These are phyloP conservation scores for Scutellaria galericulata DNA, from an alignment of 257 asterid genomes.

Conservation along the genomic window DNA sequence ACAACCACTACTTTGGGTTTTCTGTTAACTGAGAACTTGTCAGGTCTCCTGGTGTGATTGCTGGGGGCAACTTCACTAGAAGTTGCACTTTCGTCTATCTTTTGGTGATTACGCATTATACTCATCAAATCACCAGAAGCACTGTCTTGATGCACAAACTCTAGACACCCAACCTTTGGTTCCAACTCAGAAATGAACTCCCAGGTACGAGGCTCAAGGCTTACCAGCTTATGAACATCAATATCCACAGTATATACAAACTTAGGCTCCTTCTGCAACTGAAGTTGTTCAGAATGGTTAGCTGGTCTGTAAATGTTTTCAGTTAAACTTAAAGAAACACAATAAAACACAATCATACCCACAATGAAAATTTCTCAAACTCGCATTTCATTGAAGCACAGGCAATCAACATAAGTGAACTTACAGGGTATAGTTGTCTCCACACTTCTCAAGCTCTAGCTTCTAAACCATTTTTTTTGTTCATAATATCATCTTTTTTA, in stretches of 20 bases:
- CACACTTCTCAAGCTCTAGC: slow-evolving; percentile 10
- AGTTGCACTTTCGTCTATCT: slow-evolving; percentile 39
- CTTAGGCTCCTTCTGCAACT: slow-evolving; percentile 80
- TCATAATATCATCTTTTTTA: too few species aligned
- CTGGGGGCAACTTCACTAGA: slow-evolving; percentile 37
- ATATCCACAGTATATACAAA: slow-evolving; percentile 90
- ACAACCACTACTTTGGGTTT: slow-evolving; percentile 83
- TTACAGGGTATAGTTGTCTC: slow-evolving; percentile 23
- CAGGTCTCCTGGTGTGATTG: slow-evolving; percentile 37
- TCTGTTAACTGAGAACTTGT: slow-evolving; percentile 32
- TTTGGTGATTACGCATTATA: slow-evolving; percentile 48
- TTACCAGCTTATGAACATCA: slow-evolving; percentile 67
- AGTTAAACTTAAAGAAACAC: slow-evolving; percentile 18
- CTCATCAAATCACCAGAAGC: slow-evolving; percentile 62
- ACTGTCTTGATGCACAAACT: slow-evolving; percentile 53
- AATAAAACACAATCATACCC: slow-evolving; percentile 8
- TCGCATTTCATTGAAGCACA: slow-evolving; percentile 3
- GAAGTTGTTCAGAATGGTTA: slow-evolving; percentile 31
- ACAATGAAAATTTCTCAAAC: slow-evolving; percentile 17
- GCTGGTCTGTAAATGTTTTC: slow-evolving; percentile 17
- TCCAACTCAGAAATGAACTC: slow-evolving; percentile 82
- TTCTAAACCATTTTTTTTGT: slow-evolving; percentile 17
- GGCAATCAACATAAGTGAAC: slow-evolving; percentile 5
- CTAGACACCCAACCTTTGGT: slow-evolving; percentile 71
- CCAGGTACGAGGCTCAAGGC: slow-evolving; percentile 75